phyloP scores from a whole-genome alignment of 805 yeast genomes.

The Lipomyces sp. region DNA sequence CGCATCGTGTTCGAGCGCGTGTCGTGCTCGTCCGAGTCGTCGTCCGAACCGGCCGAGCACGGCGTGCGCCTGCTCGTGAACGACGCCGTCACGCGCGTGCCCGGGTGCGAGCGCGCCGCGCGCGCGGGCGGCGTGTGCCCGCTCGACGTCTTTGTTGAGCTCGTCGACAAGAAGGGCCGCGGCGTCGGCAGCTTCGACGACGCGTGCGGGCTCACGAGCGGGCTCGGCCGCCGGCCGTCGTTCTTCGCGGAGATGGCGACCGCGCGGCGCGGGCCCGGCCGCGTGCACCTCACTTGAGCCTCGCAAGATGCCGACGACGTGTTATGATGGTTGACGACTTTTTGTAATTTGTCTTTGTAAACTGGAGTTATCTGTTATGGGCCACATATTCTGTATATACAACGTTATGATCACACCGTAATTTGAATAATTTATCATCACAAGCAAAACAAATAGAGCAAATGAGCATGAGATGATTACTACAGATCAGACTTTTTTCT shows the following conservation, averaged over 20 bases:
- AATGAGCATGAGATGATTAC: too few species aligned
- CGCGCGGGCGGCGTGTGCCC: slow-evolving; percentile 16
- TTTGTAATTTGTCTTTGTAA: too few species aligned
- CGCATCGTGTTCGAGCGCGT: slow-evolving; percentile 37
- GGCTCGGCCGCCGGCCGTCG: slow-evolving; percentile 11
- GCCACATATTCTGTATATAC: too few species aligned
- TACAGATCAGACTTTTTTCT: too few species aligned
- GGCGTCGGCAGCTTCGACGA: slow-evolving; percentile 14
- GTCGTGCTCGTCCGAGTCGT: slow-evolving; percentile 17
- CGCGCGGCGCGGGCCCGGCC: too few species aligned
- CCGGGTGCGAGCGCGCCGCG: slow-evolving; percentile 38
- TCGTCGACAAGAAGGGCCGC: slow-evolving; percentile 9
- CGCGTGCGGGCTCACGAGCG: slow-evolving; percentile 12
- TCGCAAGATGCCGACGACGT: too few species aligned
- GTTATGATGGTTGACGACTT: too few species aligned
- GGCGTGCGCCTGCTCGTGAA: slow-evolving; percentile 51
- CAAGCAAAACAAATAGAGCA: neutral
- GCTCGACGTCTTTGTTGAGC: slow-evolving; percentile 6
- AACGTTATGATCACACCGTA: too few species aligned
- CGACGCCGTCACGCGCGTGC: slow-evolving; percentile 53
- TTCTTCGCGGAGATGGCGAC: slow-evolving; percentile 10
- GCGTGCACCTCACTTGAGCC: too few species aligned
- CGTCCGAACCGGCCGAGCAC: slow-evolving; percentile 23
- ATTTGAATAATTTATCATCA: too few species aligned
- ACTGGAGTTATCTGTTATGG: too few species aligned